Evolutionary conservation across 148 eudicot species (phyloP).

Genomic region (Chenopodium berlandieri): DNA sequence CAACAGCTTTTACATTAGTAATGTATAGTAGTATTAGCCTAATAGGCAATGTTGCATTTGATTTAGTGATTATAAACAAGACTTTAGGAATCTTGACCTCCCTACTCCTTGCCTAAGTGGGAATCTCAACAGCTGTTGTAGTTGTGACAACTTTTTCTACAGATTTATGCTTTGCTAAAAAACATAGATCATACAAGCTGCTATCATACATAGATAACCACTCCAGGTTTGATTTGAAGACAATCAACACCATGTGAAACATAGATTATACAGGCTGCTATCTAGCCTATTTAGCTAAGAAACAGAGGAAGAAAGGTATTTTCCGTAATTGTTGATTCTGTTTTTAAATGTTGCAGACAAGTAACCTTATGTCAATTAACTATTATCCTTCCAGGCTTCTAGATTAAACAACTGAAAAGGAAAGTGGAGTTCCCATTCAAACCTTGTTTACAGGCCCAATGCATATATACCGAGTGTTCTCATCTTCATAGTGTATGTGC

Average conservation of each 20-base stretch:
- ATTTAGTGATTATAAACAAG: background rate
- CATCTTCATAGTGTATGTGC: slow-evolving; percentile 97
- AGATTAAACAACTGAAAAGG: background rate
- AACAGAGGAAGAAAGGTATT: background rate
- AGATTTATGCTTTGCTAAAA: background rate
- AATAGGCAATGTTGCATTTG: background rate
- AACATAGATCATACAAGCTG: no score
- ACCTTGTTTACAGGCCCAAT: slow-evolving; percentile 99
- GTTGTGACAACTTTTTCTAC: background rate
- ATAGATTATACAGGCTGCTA: background rate
- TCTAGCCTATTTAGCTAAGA: background rate
- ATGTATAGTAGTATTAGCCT: background rate
- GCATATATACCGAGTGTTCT: slow-evolving; percentile 92
- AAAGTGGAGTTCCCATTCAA: background rate
- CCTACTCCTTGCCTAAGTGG: background rate
- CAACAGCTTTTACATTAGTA: background rate
- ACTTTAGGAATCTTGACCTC: background rate
- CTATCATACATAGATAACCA: no score
- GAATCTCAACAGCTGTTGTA: background rate
- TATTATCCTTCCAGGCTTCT: background rate
- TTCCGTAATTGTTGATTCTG: background rate
- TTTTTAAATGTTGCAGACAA: background rate
- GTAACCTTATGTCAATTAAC: background rate
- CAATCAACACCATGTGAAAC: background rate
- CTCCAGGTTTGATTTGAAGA: background rate